Conservation (phyloP, 495 filamentous ascomycete species). For the Xylaria palmicola region DNA sequence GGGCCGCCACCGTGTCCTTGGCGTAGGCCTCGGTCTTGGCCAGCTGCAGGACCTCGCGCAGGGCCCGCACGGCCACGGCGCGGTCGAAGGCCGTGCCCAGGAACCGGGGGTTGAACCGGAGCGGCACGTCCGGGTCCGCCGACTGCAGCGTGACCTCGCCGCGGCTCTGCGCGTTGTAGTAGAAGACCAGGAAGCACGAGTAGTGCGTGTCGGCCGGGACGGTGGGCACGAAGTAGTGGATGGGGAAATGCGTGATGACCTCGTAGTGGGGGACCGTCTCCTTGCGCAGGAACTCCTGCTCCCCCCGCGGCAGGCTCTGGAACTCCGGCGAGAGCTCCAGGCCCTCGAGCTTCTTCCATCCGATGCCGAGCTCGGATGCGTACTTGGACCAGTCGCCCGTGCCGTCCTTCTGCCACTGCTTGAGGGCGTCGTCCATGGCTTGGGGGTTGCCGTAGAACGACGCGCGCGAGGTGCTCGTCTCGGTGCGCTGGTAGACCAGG, state of each 20-base stretch:
- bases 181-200: slow-evolving; percentile 31
- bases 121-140: slow-evolving; percentile 52
- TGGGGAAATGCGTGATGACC: slow-evolving; percentile 38
- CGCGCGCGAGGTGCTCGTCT: slow-evolving; percentile 28
- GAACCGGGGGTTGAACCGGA: slow-evolving; percentile 58
- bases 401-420: slow-evolving; percentile 48
- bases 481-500: slow-evolving; percentile 26
- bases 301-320: slow-evolving; percentile 38
- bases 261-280: slow-evolving; percentile 48
- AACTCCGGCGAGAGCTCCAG: slow-evolving; percentile 43
- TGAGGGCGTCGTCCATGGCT: slow-evolving; percentile 41
- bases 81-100: slow-evolving; percentile 58
- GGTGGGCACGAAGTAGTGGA: slow-evolving; percentile 45
- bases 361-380: slow-evolving; percentile 43
- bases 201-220: slow-evolving; percentile 29
- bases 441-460: slow-evolving; percentile 32
- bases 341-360: slow-evolving; percentile 54
- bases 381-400: slow-evolving; percentile 47
- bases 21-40: slow-evolving; percentile 44
- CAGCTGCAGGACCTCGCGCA: slow-evolving; percentile 47
- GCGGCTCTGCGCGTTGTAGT: slow-evolving; percentile 34
- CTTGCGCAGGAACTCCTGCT: slow-evolving; percentile 39
- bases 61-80: slow-evolving; percentile 52
- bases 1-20: slow-evolving; percentile 42
- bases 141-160: slow-evolving; percentile 58